Evolutionary conservation across 2,329 filamentous ascomycete species (phyloP), one percentile per base, ranked within the genome.

Genomic region (Domatiomyces catenatus): DNA sequence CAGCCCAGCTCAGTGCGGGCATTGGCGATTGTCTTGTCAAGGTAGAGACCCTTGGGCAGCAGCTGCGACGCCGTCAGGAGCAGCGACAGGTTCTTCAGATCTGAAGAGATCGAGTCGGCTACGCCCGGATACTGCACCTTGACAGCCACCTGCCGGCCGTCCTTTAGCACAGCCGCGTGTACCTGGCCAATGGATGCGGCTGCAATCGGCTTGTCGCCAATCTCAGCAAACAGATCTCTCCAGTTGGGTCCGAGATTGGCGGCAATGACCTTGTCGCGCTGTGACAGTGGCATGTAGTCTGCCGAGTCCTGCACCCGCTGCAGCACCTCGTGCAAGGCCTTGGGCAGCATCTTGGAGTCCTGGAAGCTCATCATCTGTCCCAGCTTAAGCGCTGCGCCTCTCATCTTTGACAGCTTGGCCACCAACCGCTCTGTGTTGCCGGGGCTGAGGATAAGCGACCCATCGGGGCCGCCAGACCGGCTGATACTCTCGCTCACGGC

Each of bases 281-380:
- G 92, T 65, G 82, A 94, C 2, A 86, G 77, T 0, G 92, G 92
- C 92, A 98, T 98, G 66, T 96, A 98, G 66, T 98, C 90, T 42
- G 92, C 92, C 51, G 86, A 83, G 65, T 98, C 92, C 64, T 98
- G 92, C 0, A 98, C 92, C 5, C 93, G 81, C 64, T 94, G 88
- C 10, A 98, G 71, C 1, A 98, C 87, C 61, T 90, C 79, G 58
- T 93, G 86, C 47, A 98, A 88, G 1, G 86, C 79, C 0, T 77
- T 79, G 0, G 92, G 92, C 8, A 98, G 77, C 80, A 95, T 88
- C 67, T 94, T 96, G 39, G 86, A 81, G 68, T 98, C 92, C 71
- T 98, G 92, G 63, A 98, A 92, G 65, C 88, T 95, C 74, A 98
- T 84, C 84, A 96, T 92, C 70, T 98, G 92, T 0, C 92, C 93